Evolutionary conservation across 1,284 basidiomycete species (phyloP).

Genomic region (Pholiota adiposa): DNA sequence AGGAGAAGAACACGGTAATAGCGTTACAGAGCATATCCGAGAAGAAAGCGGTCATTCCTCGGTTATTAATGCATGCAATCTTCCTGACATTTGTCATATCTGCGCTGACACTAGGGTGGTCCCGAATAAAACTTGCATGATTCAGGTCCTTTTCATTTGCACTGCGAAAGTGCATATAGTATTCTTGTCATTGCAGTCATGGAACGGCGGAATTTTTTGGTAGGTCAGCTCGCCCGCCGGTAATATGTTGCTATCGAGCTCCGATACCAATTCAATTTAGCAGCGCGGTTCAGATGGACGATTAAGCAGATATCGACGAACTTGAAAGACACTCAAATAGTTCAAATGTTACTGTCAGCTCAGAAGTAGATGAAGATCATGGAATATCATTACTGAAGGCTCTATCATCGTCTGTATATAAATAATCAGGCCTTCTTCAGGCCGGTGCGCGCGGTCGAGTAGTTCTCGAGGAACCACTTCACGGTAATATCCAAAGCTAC

Average conservation of each 20-base stretch:
- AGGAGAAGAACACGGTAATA: not conserved
- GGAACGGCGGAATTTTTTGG: not conserved
- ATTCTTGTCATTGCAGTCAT: conserved; percentile 27
- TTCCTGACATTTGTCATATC: not conserved
- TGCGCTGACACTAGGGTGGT: not conserved
- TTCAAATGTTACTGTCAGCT: no score
- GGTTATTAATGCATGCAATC: not conserved
- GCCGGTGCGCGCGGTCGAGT: conserved; percentile 67
- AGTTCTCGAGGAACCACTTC: conserved; percentile 81
- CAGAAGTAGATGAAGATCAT: not conserved
- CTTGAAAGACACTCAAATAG: not conserved
- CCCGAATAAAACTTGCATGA: not conserved
- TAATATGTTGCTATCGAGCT: not conserved
- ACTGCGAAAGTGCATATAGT: conserved; percentile 5
- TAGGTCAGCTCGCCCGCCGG: not conserved
- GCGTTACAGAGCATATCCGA: no score
- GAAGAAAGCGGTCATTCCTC: not conserved
- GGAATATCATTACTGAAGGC: no score
- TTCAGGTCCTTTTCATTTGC: not conserved
- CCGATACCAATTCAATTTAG: not conserved
- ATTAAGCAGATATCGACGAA: no score
- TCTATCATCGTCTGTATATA: no score
- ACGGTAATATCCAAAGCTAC: conserved; percentile 72
- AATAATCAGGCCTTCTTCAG: conserved; percentile 6
- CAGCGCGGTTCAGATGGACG: not conserved